Conservation (phyloP, 2,329 filamentous ascomycete species). For the Colletotrichum sojae region DNA sequence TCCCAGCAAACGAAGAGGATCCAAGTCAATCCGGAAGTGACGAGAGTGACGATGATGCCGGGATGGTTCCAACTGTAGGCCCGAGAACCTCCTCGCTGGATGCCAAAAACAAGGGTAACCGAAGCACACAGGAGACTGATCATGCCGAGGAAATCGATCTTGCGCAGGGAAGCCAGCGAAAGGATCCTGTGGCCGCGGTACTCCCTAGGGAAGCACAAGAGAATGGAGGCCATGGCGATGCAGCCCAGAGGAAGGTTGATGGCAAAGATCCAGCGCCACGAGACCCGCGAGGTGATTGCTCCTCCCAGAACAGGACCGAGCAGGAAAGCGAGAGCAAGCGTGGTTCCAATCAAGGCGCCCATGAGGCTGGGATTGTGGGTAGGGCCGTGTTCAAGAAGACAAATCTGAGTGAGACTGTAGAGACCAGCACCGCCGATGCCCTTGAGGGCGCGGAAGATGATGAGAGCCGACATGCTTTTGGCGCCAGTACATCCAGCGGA, state of each 20-base stretch:
- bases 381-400: constrained; percentile 70
- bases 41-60: constrained; percentile 64
- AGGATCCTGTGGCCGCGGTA: constrained; percentile 51
- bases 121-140: constrained; percentile 65
- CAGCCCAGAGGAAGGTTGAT: constrained; percentile 71
- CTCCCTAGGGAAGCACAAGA: constrained; percentile 61
- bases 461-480: constrained; percentile 65
- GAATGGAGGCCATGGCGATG: constrained; percentile 61
- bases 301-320: constrained; percentile 72
- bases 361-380: constrained; percentile 66
- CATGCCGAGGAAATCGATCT: constrained; percentile 68
- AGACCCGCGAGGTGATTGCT: constrained; percentile 64
- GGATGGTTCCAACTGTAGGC: constrained; percentile 66
- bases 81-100: constrained; percentile 70
- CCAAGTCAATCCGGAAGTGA: constrained; percentile 63
- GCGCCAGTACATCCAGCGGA: constrained; percentile 68
- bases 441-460: constrained; percentile 71
- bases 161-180: constrained; percentile 59
- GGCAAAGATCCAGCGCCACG: constrained; percentile 74
- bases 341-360: constrained; percentile 68
- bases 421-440: constrained; percentile 74
- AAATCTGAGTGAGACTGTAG: constrained; percentile 72
- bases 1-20: constrained; percentile 67
- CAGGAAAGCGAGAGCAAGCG: constrained; percentile 70
- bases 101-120: constrained; percentile 67